Base-by-base conservation (phyloP, 257 asterid genomes). In the Penstemon newberryi region DNA sequence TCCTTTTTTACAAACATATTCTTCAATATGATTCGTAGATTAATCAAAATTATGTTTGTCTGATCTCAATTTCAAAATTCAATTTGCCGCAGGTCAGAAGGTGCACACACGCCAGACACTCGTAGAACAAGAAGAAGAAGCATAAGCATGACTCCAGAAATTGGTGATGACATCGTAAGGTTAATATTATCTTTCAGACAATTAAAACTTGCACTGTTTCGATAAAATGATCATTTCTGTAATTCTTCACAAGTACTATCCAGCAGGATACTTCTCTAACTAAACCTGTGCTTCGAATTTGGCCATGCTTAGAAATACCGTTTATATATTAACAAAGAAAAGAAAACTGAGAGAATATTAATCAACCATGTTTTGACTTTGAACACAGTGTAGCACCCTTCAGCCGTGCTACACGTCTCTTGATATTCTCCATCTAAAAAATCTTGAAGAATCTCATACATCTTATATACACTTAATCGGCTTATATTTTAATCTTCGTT, bases 91-190 rank as follows among this genome's bases (percentile, higher is more conserved):
- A 94, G 99, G 83, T 94, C 99, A 42, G 92, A 81, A 74, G 97
- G 99, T 40, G 92, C 97, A 46, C 72, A 93, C 53, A 79, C 84
- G 15, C 73, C 90, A 37, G 97, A 94, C 11, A 76, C 92, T 36
- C 95, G 96, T 66, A 86, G 92, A 71, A 55, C 83, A 74, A 87
- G 98, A 80, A 81, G 97, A 79, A 86, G 99, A 80, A 91, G 99
- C 83, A 83, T 94, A 56, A 94, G 99, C 76, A 88, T 91, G 84
- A 91, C 96, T 60, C 99, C 99, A 11, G 97, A 94, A 78, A 89
- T 94, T 67, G 89, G 99, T 75, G 99, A 94, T 81, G 97, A 94
- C 78, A 94, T 91, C 67, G 99, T 86, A 75, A 94, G 97, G 99
- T 94, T 75, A 78, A 77, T 73, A 71, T 64, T 71, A 60, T 60